Evolutionary conservation across 2,329 filamentous ascomycete species (phyloP), one percentile per base, ranked within the genome.

Genomic region (Colletotrichum viniferum): DNA sequence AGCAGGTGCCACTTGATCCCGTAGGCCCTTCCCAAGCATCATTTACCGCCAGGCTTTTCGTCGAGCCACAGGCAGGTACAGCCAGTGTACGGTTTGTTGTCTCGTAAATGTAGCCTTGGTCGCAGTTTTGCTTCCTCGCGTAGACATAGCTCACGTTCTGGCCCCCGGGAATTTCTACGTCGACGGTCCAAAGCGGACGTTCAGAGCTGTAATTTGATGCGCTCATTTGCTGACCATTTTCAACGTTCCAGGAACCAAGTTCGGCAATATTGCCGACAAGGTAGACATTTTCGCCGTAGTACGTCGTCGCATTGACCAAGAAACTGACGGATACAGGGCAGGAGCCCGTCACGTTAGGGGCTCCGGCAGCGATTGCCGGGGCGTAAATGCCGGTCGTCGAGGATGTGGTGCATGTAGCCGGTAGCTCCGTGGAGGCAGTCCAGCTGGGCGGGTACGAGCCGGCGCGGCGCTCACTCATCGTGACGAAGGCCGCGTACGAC

Each of bases 401-500:
- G 18, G 79, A 76, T 4, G 63, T 43, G 8, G 71, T 18, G 78
- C 84, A 85, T 14, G 75, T 74, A 1, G 78, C 38, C 1, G 85
- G 82, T 4, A 82, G 65, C 4, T 80, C 69, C 68, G 78, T 72
- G 10, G 78, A 73, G 12, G 74, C 76, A 18, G 77, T 76, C 79
- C 81, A 83, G 75, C 78, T 80, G 3, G 81, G 80, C 1, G 81
- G 79, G 66, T 84, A 81, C 38, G 82, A 78, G 16, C 82, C 81
- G 1, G 80, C 80, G 21, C 86, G 85, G 55, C 86, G 86, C 66
- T 84, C 81, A 26, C 82, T 80, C 79, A 86, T 86, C 4, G 87
- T 88, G 58, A 90, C 79, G 78, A 90, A 89, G 6, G 87, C 83
- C 16, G 87, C 87, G 73, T 88, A 89, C 7, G 87, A 89, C 88